Percentiles rank a stretch among this genome's conserved stretches.
These are phyloP conservation scores for Lactuca saligna DNA, from an alignment of 129 eudicot genomes.

Conservation along the genomic window DNA sequence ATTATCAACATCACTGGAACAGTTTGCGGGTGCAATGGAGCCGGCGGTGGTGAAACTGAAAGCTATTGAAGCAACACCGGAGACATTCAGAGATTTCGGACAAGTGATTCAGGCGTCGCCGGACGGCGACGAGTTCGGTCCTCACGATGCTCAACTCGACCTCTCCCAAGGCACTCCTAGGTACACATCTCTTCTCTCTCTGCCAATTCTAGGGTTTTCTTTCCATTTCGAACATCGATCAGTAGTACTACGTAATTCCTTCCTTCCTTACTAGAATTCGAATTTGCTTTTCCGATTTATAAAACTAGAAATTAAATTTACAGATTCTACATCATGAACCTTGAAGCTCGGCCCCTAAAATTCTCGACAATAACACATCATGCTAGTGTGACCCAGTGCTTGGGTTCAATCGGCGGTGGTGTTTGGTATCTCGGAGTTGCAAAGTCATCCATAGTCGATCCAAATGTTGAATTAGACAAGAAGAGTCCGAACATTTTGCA, in stretches of 20 bases:
- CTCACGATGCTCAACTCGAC: conserved; percentile 82
- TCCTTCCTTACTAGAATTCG: not conserved
- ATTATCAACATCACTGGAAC: not conserved
- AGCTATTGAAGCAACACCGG: conserved; percentile 72
- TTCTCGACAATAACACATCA: conserved; percentile 83
- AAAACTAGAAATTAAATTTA: not conserved
- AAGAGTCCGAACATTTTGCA: conserved; percentile 38
- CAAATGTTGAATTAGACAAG: conserved; percentile 26
- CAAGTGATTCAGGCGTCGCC: conserved; percentile 71
- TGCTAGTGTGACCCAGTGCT: conserved; percentile 93
- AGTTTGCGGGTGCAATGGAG: conserved; percentile 15
- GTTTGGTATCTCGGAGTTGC: conserved; percentile 93
- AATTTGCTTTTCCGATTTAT: not conserved
- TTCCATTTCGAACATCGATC: not conserved
- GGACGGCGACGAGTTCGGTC: conserved; percentile 79
- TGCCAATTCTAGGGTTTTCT: conserved; percentile 18
- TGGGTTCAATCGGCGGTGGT: conserved; percentile 76
- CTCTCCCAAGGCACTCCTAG: conserved; percentile 73
- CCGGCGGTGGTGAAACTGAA: conserved; percentile 49
- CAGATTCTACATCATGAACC: conserved; percentile 79
- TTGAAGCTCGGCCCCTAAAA: conserved; percentile 53
- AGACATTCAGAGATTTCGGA: conserved; percentile 73
- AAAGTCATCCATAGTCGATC: conserved; percentile 65
- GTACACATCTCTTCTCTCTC: conserved; percentile 24
- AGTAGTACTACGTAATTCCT: not conserved